A percentile compares a stretch with the other conserved stretches of the same genome.
phyloP scores from a whole-genome alignment of 257 asterid species.

The Anisodus acutangulus region DNA sequence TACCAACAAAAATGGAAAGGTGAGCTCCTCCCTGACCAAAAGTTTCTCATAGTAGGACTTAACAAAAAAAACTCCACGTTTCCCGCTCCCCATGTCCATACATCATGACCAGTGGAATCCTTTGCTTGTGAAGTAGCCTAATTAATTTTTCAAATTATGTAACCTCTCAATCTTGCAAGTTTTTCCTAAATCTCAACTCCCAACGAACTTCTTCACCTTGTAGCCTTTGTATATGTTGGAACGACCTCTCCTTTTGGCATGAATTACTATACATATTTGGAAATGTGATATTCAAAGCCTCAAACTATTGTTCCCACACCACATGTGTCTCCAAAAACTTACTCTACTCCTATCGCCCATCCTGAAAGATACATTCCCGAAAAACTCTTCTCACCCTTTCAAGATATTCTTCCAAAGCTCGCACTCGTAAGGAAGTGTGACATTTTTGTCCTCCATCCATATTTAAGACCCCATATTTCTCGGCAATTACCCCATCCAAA shows the following conservation, averaged over 20 bases:
- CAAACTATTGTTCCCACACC: background rate
- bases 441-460: background rate
- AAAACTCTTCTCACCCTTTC: background rate
- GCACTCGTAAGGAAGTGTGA: background rate
- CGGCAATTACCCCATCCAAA: background rate
- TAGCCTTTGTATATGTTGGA: background rate
- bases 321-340: background rate
- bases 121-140: background rate
- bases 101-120: background rate
- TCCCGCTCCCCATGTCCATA: background rate
- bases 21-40: conserved; percentile 9
- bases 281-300: background rate
- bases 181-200: background rate
- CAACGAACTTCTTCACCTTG: background rate
- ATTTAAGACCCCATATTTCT: background rate
- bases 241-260: background rate
- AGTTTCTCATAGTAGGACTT: background rate
- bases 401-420: background rate
- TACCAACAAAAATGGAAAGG: background rate
- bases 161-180: background rate
- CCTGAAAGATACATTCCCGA: background rate
- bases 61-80: background rate
- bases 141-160: background rate
- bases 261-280: background rate
- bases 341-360: background rate